Evolutionary conservation across 139 green algal species (phyloP), one percentile per base, ranked within the genome.

Genomic region (Micractinium conductrix): DNA sequence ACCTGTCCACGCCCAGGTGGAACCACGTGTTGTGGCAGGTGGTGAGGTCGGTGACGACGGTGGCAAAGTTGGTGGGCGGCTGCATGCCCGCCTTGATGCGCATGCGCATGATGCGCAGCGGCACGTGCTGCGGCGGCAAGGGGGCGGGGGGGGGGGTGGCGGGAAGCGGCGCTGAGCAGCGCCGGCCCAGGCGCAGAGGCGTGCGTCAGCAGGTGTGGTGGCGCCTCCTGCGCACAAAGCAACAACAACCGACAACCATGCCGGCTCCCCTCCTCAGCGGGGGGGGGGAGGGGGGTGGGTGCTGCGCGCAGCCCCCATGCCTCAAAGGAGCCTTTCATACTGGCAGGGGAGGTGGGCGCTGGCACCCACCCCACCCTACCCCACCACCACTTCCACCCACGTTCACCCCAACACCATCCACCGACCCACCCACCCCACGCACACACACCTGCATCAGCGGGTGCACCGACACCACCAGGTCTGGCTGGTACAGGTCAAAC

Each of bases 21-120:
- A 99, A 99, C 94, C 92, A 94, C 42, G 96, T 98, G 89, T 98
- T 98, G 92, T 99, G 96, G 90, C 96, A 99, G 62, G 94, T 98
- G 73, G 95, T 98, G 87, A 98, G 95, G 92, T 99, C 97, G 0
- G 97, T 99, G 7, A 99, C 93, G 1, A 98, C 96, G 30, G 97
- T 99, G 44, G 96, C 95, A 91, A 99, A 99, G 63, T 94, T 93
- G 84, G 94, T 92, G 45, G 91, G 89, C 53, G 90, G 75, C 43
- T 91, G 85, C 37, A 91, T 37, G 37, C 93, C 92, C 33, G 43
- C 40, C 78, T 76, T 81, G 80, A 85, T 88, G 72, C 90, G 90
- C 48, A 78, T 44, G 33, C 86, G 74, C 65, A 98, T 89, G 24
- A 96, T 88, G 37, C 87, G 87, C 7, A 97, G 81, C 30, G 94